phyloP scores from a whole-genome alignment of 192 early-diverging fungal species.

The Gaertneriomyces sp. region DNA sequence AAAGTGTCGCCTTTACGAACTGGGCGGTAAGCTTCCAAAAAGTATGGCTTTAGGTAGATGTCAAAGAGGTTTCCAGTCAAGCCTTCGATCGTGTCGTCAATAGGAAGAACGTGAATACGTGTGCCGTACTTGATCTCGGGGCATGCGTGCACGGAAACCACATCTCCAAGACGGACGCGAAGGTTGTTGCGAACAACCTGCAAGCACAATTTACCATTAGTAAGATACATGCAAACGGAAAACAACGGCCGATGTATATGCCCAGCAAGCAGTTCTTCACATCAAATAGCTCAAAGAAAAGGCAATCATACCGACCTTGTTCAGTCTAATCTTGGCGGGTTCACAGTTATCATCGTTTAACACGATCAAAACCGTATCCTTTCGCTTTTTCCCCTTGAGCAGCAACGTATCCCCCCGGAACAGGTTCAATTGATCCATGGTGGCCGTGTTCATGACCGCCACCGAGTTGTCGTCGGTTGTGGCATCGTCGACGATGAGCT shows the following conservation, averaged over 20 bases:
- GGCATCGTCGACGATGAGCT: slow-evolving; percentile 96
- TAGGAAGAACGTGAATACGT: slow-evolving; percentile 93
- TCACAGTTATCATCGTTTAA: slow-evolving; percentile 89
- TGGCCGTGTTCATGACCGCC: slow-evolving; percentile 81
- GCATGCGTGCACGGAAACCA: slow-evolving; percentile 92
- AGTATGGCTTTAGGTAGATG: slow-evolving; percentile 97
- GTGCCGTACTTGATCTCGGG: slow-evolving; percentile 97
- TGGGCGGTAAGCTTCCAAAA: slow-evolving; percentile 95
- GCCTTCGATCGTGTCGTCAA: slow-evolving; percentile 98
- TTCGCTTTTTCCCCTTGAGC: slow-evolving; percentile 97
- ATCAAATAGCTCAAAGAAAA: too few relatives aligned
- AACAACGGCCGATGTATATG: too few relatives aligned
- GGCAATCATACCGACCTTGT: slow-evolving; percentile 54
- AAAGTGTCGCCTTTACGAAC: slow-evolving; percentile 94
- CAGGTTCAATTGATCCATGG: slow-evolving; percentile 86
- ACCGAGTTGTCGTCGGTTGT: slow-evolving; percentile 98
- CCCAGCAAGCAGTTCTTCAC: too few relatives aligned
- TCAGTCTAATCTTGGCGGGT: slow-evolving; percentile 87
- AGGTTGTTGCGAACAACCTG: slow-evolving; percentile 85
- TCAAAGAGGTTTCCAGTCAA: slow-evolving; percentile 97
- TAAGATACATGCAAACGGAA: too few relatives aligned
- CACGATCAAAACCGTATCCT: slow-evolving; percentile 93
- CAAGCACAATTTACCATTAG: too few relatives aligned
- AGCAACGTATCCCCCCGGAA: slow-evolving; percentile 95
- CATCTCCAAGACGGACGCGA: slow-evolving; percentile 91